Evolutionary conservation across 129 eudicot species (phyloP), one percentile per base, ranked within the genome.

Genomic region (Helianthus tuberosus): DNA sequence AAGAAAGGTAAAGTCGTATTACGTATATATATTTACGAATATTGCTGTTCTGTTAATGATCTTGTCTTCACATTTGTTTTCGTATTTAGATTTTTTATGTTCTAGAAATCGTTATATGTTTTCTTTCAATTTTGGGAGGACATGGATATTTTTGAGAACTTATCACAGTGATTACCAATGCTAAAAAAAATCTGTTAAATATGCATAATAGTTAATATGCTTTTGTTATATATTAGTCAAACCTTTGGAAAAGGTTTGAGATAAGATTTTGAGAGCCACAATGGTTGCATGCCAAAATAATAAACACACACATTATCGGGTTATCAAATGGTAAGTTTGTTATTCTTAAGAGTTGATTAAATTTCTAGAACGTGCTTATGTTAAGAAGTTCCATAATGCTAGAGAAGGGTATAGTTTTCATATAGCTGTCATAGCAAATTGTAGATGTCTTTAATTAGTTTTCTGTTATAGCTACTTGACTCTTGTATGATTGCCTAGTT

Each of bases 1-100:
- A 94, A 94, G 84, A 94, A 94, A 90, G 98, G 98, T 94, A 82
- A 50, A 50, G 11, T 43, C 11, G 2, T 5, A 41, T 41, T 41
- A n/a, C 29, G n/a, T 7, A 51, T 50, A 55, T 5, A 9, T 39
- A 41, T 15, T 4, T 2, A 8, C 5, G 5, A 17, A 44, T 11
- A 46, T 23, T 6, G 7, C 4, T 64, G 29, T 46, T 32, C 16
- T 29, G 55, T 23, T 46, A 66, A 10, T 54, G 36, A 39, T 41
- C 32, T 43, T 38, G 13, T 64, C 11, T 0, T 64, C 10, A 11
- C 41, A 23, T 23, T 25, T 58, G n/a, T 25, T 8, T 9, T 11
- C 39, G 6, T 59, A 15, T 53, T 53, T 53, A 2, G 57, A 14
- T 14, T n/a, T 51, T 51, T 53, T 53, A 23, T 0, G 0, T 53